Conservation (phyloP, 345 rosid species). For the Cardamine occulta region DNA sequence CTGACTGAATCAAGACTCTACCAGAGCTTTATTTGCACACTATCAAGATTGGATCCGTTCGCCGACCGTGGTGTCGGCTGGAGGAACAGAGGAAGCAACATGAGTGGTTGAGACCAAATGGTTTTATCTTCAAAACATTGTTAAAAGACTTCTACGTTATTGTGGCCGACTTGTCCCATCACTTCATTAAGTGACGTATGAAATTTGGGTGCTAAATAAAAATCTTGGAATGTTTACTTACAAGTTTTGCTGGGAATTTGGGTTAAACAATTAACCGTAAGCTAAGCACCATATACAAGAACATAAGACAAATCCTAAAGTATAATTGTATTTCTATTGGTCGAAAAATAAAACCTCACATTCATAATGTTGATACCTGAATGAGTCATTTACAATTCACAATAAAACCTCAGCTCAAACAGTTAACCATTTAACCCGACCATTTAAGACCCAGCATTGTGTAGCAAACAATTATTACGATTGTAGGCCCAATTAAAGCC, state of each 20-base stretch:
- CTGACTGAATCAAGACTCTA: background rate
- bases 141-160: too few species aligned
- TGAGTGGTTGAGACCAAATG: background rate
- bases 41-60: background rate
- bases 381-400: background rate
- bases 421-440: background rate
- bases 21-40: background rate
- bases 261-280: too few species aligned
- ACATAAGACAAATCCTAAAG: background rate
- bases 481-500: conserved; percentile 27
- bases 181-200: background rate
- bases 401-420: too few species aligned
- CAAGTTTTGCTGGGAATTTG: too few species aligned
- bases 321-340: background rate
- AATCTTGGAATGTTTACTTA: background rate
- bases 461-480: background rate
- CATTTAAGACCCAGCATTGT: conserved; percentile 10
- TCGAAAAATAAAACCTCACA: background rate
- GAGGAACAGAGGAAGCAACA: background rate
- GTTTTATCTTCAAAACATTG: background rate
- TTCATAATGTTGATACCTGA: background rate
- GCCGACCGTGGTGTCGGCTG: background rate
- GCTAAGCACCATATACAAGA: background rate
- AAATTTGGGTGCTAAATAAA: too few species aligned
- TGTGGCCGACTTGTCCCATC: background rate